Percentiles rank a stretch among this genome's conserved stretches.
Conservation (phyloP, 2,329 filamentous ascomycete species). For the Calonectria pseudoturangicola region DNA sequence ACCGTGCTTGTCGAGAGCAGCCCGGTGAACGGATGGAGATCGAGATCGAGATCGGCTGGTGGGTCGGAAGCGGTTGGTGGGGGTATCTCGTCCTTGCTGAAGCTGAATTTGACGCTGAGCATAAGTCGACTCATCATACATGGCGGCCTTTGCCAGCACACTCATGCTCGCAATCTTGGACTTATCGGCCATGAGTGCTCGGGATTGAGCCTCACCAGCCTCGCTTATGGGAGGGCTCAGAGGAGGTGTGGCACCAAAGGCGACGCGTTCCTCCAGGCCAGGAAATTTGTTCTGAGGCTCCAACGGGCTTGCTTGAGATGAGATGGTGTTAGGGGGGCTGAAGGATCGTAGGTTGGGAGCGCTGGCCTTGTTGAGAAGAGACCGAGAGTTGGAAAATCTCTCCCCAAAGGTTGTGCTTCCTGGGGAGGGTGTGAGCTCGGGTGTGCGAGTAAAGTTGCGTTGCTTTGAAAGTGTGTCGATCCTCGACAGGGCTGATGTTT, state of each 20-base stretch:
- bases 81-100: conserved; percentile 82
- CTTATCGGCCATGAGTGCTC: conserved; percentile 83
- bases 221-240: conserved; percentile 80
- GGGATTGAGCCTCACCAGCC: conserved; percentile 77
- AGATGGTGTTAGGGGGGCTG: conserved; percentile 67
- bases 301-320: conserved; percentile 61
- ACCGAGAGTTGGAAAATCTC: conserved; percentile 67
- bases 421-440: conserved; percentile 70
- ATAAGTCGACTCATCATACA: conserved; percentile 91
- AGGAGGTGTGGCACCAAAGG: conserved; percentile 61
- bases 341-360: conserved; percentile 80
- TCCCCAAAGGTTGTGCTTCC: conserved; percentile 65
- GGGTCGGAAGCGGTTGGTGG: conserved; percentile 66
- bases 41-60: conserved; percentile 62
- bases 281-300: conserved; percentile 63
- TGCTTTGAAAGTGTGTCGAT: conserved; percentile 86
- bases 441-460: conserved; percentile 70
- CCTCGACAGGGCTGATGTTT: conserved; percentile 83
- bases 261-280: conserved; percentile 57
- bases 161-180: conserved; percentile 86
- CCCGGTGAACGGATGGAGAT: conserved; percentile 67
- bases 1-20: conserved; percentile 59
- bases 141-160: conserved; percentile 78
- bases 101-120: conserved; percentile 88
- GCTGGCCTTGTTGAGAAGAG: conserved; percentile 74